phyloP scores from a whole-genome alignment of 768 basidiomycete genomes.

The Xerocomellus amylosporus region DNA sequence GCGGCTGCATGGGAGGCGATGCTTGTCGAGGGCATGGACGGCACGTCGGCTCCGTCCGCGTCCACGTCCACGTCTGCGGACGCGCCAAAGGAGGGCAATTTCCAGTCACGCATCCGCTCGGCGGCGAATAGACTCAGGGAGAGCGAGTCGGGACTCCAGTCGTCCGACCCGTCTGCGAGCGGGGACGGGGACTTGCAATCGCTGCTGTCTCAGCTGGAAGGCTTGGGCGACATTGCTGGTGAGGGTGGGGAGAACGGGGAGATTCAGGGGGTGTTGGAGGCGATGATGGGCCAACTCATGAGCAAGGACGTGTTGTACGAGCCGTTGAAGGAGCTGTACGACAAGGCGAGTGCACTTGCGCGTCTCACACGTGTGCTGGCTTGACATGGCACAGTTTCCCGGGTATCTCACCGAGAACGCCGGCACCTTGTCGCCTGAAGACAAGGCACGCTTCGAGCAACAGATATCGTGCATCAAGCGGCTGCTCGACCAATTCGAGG shows the following conservation, averaged over 20 bases:
- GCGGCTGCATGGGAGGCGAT: conserved; percentile 71
- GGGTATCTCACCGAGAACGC: conserved; percentile 61
- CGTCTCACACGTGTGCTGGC: neutral
- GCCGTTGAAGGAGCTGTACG: conserved; percentile 71
- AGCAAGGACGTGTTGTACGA: conserved; percentile 60
- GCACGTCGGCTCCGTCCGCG: conserved; percentile 13
- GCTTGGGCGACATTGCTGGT: conserved; percentile 34
- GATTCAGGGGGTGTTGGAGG: conserved; percentile 68
- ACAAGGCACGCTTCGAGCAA: conserved; percentile 59
- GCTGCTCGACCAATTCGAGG: conserved; percentile 67
- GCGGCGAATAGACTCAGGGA: conserved; percentile 74
- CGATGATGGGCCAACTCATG: conserved; percentile 44
- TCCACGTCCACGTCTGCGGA: no score
- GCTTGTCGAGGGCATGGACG: conserved; percentile 60
- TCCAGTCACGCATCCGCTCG: conserved; percentile 67
- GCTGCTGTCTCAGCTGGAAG: conserved; percentile 46
- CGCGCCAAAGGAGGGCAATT: conserved; percentile 40
- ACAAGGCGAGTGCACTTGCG: conserved; percentile 20
- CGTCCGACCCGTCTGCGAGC: conserved; percentile 14
- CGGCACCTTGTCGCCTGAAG: conserved; percentile 50
- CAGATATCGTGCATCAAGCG: conserved; percentile 56
- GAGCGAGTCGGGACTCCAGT: conserved; percentile 47
- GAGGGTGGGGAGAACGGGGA: conserved; percentile 42
- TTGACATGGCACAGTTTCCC: conserved; percentile 52
- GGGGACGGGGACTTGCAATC: conserved; percentile 42